phyloP scores from a whole-genome alignment of 208 protist genomes.

The Crithidia acanthocephali region DNA sequence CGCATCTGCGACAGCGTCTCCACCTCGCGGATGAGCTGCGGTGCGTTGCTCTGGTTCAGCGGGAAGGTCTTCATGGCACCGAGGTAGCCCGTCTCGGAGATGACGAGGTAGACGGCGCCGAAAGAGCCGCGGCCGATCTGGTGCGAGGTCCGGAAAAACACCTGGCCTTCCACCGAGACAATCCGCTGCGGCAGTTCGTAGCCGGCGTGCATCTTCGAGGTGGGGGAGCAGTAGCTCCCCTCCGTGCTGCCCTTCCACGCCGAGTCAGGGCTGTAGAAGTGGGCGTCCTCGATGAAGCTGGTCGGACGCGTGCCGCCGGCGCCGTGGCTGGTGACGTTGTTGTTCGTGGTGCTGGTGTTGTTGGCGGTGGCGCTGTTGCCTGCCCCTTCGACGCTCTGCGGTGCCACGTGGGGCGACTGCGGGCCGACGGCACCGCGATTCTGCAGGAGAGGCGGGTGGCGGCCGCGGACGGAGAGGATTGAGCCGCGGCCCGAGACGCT shows the following conservation, averaged over 20 bases:
- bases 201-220: not conserved
- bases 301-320: not conserved
- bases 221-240: not conserved
- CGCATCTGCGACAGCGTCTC: conserved; percentile 70
- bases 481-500: conserved; percentile 14
- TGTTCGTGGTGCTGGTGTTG: not conserved
- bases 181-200: conserved; percentile 35
- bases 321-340: not conserved
- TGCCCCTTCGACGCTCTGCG: not conserved
- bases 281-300: conserved; percentile 9
- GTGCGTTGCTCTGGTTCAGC: conserved; percentile 28
- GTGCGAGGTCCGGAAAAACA: conserved; percentile 52
- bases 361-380: not conserved
- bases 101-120: conserved; percentile 68
- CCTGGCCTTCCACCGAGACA: conserved; percentile 45
- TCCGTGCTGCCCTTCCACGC: not conserved
- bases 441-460: not conserved
- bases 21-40: conserved; percentile 64
- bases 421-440: not conserved
- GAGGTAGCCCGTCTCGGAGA: conserved; percentile 65
- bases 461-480: not conserved
- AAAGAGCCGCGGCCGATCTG: conserved; percentile 60
- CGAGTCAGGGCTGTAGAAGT: not conserved
- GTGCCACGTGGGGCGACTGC: not conserved
- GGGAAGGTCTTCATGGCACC: conserved; percentile 77